These are phyloP conservation scores for Telopea speciosissima DNA, from an alignment of 177 flowering plant species.

Conservation along the genomic window DNA sequence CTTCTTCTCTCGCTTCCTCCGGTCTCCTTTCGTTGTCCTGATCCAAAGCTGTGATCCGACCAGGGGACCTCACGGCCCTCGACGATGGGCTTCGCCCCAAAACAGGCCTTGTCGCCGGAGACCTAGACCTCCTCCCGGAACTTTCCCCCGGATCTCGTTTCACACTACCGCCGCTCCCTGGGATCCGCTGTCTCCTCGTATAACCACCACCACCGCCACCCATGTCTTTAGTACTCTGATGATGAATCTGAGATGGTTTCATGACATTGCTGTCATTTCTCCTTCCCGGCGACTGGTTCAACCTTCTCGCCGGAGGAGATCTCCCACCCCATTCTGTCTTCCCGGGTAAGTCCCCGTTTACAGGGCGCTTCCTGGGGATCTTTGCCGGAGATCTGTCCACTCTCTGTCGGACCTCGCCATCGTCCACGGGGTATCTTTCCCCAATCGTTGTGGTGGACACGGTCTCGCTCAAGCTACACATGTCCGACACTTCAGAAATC, in stretches of 20 bases:
- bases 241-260: not conserved
- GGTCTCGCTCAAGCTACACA: slow-evolving; percentile 48
- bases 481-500: slow-evolving; percentile 38
- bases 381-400: slow-evolving; percentile 29
- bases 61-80: slow-evolving; percentile 40
- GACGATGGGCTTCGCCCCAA: slow-evolving; percentile 41
- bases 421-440: slow-evolving; percentile 10
- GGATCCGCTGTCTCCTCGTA: slow-evolving; percentile 8
- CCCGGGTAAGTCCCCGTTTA: slow-evolving; percentile 12
- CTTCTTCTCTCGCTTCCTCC: slow-evolving; percentile 8
- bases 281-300: slow-evolving; percentile 36
- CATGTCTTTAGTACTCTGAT: not conserved
- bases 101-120: slow-evolving; percentile 40
- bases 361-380: slow-evolving; percentile 13
- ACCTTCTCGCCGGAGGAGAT: slow-evolving; percentile 42
- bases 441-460: slow-evolving; percentile 14
- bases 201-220: not conserved
- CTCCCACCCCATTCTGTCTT: slow-evolving; percentile 24
- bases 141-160: slow-evolving; percentile 38
- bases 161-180: not conserved
- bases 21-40: slow-evolving; percentile 7
- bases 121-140: slow-evolving; percentile 56
- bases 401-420: slow-evolving; percentile 21
- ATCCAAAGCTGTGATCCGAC: slow-evolving; percentile 19
- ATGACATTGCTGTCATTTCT: slow-evolving; percentile 6